Base-by-base conservation (phyloP, 106 monocot genomes). In the Dioscorea zingiberensis region DNA sequence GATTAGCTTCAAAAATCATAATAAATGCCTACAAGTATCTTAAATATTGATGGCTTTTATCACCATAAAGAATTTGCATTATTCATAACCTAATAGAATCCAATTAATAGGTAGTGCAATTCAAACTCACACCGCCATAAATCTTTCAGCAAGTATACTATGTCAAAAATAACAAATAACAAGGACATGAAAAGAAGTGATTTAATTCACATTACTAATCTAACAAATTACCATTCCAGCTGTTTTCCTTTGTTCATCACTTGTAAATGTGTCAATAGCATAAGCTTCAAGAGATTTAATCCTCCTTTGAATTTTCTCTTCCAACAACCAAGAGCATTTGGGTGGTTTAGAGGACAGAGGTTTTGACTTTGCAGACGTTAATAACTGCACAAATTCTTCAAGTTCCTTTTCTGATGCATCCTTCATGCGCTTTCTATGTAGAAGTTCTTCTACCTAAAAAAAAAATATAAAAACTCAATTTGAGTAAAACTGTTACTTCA, bases 201-300 rank as follows among this genome's bases (percentile, higher is more conserved):
- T n/a, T 55, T 28, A 53, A 38, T 21, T 18, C 25, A 48, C 0
- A 9, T 21, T 1, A 56, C 13, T 38, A 75, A 48, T 61, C 8
- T 71, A 15, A 55, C 24, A 47, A 62, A 44, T 78, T 89, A 98
- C 98, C 71, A 56, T 77, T 73, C 86, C 86, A 44, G 89, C 89
- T 45, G 64, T 84, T 66, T 74, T 84, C 58, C 80, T 88, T 55
- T 98, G 86, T 64, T 89, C 98, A 67, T 89, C 89, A 75, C 63
- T 86, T 51, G 56, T 81, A 71, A 81, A 93, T 51, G 65, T 64
- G 63, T 93, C 93, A 61, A 87, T 58, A 48, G 89, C 83, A 84
- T 89, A 98, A 66, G 88, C 93, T 56, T 89, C 89, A 67, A 98
- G 81, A 46, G 84, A 77, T 46, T 75, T 65, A 56, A 98, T 84